These are phyloP conservation scores for Eremothecium cymbalariae DNA, from an alignment of 1,139 yeast species.

Conservation along the genomic window DNA sequence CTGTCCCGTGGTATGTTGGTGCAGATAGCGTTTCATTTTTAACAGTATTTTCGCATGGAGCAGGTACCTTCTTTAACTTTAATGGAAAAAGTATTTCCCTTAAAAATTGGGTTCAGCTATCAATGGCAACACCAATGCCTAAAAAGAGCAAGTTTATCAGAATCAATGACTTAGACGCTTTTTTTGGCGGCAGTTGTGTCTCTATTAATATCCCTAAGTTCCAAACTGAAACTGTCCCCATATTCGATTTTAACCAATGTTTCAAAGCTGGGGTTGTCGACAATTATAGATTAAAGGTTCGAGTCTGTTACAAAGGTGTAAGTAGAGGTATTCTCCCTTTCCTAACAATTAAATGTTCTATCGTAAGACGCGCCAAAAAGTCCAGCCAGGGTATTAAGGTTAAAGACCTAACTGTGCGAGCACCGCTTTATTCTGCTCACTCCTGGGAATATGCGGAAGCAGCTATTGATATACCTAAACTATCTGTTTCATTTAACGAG, in stretches of 20 bases:
- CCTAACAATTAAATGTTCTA: slow-evolving; percentile 5
- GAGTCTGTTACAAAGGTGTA: slow-evolving; percentile 2
- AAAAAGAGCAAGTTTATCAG: not conserved
- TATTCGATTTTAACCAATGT: slow-evolving; percentile 8
- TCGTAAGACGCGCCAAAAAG: slow-evolving; percentile 8
- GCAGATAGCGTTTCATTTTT: slow-evolving; percentile 26
- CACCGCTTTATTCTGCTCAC: slow-evolving; percentile 1
- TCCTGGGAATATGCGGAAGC: slow-evolving; percentile 6
- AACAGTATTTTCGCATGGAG: slow-evolving; percentile 34
- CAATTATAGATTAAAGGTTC: slow-evolving; percentile 3
- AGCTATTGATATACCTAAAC: slow-evolving; percentile 1
- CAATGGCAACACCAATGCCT: slow-evolving; percentile 10
- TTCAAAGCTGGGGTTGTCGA: slow-evolving; percentile 3
- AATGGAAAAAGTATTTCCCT: slow-evolving; percentile 26
- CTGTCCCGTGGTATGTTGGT: slow-evolving; percentile 17
- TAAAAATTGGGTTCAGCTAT: slow-evolving; percentile 30
- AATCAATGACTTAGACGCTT: slow-evolving; percentile 6
- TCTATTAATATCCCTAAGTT: slow-evolving; percentile 6
- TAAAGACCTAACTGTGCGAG: slow-evolving; percentile 6
- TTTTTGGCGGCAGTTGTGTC: slow-evolving; percentile 10
- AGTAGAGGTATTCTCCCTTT: slow-evolving; percentile 1
- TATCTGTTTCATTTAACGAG: slow-evolving; percentile 6
- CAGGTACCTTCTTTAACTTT: slow-evolving; percentile 29
- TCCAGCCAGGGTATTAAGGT: slow-evolving; percentile 6
- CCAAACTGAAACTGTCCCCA: slow-evolving; percentile 6